Conservation (phyloP, 2,329 filamentous ascomycete genomes). For the Beauveria brongniartii region DNA sequence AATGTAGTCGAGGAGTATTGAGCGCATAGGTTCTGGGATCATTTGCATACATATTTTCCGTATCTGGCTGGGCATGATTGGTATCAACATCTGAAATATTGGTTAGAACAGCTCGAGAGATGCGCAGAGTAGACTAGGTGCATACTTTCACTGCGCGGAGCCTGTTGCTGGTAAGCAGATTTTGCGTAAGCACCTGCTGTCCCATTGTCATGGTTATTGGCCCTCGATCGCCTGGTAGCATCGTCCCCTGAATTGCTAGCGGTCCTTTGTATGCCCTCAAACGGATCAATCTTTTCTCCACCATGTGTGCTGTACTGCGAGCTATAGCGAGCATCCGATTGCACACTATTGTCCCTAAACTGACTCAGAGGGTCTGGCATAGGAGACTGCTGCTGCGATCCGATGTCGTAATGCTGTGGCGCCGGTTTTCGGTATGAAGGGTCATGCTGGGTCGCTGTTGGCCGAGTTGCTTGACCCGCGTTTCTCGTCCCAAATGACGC, state of each 20-base stretch:
- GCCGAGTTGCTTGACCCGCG: slow-evolving; percentile 41
- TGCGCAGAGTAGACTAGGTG: not conserved
- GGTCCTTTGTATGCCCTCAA: slow-evolving; percentile 39
- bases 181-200: slow-evolving; percentile 7
- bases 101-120: not conserved
- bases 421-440: slow-evolving; percentile 11
- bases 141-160: not conserved
- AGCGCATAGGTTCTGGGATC: not conserved
- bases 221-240: not conserved
- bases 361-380: slow-evolving; percentile 40
- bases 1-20: not conserved
- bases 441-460: slow-evolving; percentile 30
- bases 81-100: not conserved
- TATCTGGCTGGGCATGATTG: not conserved
- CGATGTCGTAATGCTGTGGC: slow-evolving; percentile 8
- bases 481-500: slow-evolving; percentile 46
- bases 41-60: slow-evolving; percentile 10
- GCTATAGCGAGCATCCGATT: slow-evolving; percentile 43
- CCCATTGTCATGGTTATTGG: not conserved
- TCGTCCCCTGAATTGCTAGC: slow-evolving; percentile 29
- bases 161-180: not conserved
- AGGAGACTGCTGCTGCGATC: slow-evolving; percentile 18
- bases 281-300: slow-evolving; percentile 52
- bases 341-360: slow-evolving; percentile 34
- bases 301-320: slow-evolving; percentile 48